A percentile compares a stretch with the other conserved stretches of the same genome.
phyloP scores from a whole-genome alignment of 2,329 filamentous ascomycete genomes.

The Graphilbum ipis-grandicollis region DNA sequence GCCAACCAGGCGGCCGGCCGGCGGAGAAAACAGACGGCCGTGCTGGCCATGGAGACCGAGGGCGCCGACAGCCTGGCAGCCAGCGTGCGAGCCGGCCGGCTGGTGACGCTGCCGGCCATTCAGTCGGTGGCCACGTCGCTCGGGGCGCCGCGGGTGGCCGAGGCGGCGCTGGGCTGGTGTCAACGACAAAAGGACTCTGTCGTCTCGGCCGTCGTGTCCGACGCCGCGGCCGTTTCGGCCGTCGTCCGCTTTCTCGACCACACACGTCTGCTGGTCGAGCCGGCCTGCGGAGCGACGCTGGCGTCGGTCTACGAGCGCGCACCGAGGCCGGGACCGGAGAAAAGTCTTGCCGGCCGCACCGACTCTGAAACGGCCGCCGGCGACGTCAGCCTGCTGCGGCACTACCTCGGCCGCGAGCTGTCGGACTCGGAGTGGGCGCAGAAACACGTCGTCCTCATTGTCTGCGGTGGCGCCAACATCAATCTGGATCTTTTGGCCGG shows the following conservation, averaged over 20 bases:
- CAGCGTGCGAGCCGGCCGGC: conserved; percentile 31
- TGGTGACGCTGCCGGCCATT: conserved; percentile 49
- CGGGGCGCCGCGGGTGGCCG: conserved; percentile 49
- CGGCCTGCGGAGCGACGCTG: conserved; percentile 68
- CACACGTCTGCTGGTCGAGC: conserved; percentile 64
- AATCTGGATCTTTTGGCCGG: conserved; percentile 40
- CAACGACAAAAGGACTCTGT: conserved; percentile 23
- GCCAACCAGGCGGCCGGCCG: background rate
- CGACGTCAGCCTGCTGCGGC: conserved; percentile 25
- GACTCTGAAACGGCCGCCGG: conserved; percentile 26
- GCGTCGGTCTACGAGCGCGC: conserved; percentile 52
- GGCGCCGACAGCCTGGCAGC: conserved; percentile 51
- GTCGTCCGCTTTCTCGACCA: conserved; percentile 67
- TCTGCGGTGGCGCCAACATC: conserved; percentile 65
- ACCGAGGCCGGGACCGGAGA: no score
- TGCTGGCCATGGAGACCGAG: conserved; percentile 56
- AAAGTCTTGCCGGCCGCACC: no score
- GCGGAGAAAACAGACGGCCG: conserved; percentile 8
- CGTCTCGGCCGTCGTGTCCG: conserved; percentile 45
- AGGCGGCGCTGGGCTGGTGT: conserved; percentile 40
- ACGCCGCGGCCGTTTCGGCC: conserved; percentile 65
- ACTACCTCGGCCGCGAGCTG: conserved; percentile 34
- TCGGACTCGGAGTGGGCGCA: conserved; percentile 39
- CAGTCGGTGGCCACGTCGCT: conserved; percentile 56
- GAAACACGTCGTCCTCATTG: conserved; percentile 64